phyloP scores from a whole-genome alignment of 2,329 filamentous ascomycete species.

The Fusarium tupiense region DNA sequence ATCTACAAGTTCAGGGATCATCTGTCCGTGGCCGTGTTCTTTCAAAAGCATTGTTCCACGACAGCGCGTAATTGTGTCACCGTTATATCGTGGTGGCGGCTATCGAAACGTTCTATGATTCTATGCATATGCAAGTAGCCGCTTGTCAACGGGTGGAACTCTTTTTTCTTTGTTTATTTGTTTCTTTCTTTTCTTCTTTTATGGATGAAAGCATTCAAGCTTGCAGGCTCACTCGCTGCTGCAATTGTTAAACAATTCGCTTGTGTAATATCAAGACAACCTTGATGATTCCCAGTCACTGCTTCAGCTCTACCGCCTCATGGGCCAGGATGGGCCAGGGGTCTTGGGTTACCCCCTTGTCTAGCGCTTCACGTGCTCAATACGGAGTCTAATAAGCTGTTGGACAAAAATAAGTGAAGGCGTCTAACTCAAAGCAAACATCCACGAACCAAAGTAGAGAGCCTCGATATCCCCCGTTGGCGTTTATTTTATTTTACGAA shows the following conservation, averaged over 20 bases:
- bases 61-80: conserved; percentile 14
- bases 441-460: background rate
- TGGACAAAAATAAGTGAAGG: background rate
- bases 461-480: background rate
- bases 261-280: background rate
- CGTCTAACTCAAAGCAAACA: conserved; percentile 1
- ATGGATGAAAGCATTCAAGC: background rate
- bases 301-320: conserved; percentile 16
- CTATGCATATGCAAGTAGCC: conserved; percentile 25
- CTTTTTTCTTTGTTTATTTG: background rate
- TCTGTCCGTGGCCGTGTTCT: background rate
- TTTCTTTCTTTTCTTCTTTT: background rate
- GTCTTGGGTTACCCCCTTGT: background rate
- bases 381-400: conserved; percentile 8
- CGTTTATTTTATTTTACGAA: background rate
- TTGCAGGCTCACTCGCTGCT: background rate
- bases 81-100: conserved; percentile 21
- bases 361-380: conserved; percentile 25
- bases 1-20: conserved; percentile 3
- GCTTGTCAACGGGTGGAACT: background rate
- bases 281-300: conserved; percentile 10
- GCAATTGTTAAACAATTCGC: background rate
- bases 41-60: conserved; percentile 4
- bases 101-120: conserved; percentile 26
- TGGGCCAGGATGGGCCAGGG: conserved; percentile 10